Evolutionary conservation across 805 yeast species (phyloP).

Genomic region (Alloascoidea hylecoeti): DNA sequence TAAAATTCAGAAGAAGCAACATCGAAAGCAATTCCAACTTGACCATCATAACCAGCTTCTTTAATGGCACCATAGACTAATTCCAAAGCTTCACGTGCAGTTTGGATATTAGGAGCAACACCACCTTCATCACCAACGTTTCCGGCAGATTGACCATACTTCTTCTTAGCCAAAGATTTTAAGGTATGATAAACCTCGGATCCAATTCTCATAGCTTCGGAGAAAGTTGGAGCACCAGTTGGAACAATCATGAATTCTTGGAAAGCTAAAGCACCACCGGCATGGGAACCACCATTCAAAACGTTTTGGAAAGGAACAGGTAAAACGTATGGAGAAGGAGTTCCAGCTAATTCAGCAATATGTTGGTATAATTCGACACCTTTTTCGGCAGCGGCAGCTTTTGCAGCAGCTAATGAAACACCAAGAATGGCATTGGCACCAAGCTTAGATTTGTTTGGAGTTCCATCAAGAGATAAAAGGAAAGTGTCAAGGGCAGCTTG

Average conservation of each 20-base stretch:
- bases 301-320: slow-evolving; percentile 99
- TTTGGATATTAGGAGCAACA: slow-evolving; percentile 94
- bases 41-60: slow-evolving; percentile 90
- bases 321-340: slow-evolving; percentile 76
- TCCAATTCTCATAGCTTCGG: slow-evolving; percentile 95
- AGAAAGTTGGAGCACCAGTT: slow-evolving; percentile 75
- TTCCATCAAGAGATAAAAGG: slow-evolving; percentile 82
- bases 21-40: slow-evolving; percentile 85
- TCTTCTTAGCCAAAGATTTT: slow-evolving; percentile 85
- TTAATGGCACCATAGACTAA: slow-evolving; percentile 82
- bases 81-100: slow-evolving; percentile 96
- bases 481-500: slow-evolving; percentile 82
- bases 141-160: slow-evolving; percentile 97
- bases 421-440: slow-evolving; percentile 99
- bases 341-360: slow-evolving; percentile 66
- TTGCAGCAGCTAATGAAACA: slow-evolving; percentile 93
- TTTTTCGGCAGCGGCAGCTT: slow-evolving; percentile 97
- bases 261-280: slow-evolving; percentile 98
- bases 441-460: slow-evolving; percentile 91
- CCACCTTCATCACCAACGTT: slow-evolving; percentile 99
- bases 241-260: slow-evolving; percentile 99
- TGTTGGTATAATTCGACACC: slow-evolving; percentile 87
- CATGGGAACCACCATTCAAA: slow-evolving; percentile 98
- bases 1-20: slow-evolving; percentile 96
- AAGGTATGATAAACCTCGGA: slow-evolving; percentile 96